Base-by-base conservation (phyloP, 345 rosid genomes). In the Mercurialis annua region DNA sequence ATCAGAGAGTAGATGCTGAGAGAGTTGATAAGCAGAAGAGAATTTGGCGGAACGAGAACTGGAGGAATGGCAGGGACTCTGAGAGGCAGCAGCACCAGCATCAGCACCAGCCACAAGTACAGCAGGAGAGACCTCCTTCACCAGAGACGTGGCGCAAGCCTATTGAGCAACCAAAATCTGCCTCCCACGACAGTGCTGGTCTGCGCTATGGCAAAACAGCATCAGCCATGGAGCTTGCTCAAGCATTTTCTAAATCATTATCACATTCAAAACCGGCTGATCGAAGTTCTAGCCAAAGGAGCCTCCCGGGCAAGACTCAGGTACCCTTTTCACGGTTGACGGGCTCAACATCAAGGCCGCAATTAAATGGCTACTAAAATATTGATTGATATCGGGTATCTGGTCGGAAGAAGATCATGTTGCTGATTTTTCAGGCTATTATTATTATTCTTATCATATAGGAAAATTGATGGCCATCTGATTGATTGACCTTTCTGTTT, bases 111-210 rank as follows among this genome's bases (percentile, higher is more conserved):
- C 72, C 62, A 46, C 89, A 81, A 26, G 9, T 15, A 65, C 85
- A 80, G 63, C 80, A 80, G 69, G 81, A 80, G 63, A 86, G 96
- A 68, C 81, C 76, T 62, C 86, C 86, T 63, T 91, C 97, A 50
- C 97, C 93, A 10, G 93, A 91, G 74, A 81, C 88, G 31, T 91
- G 97, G 93, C 84, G 91, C 65, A 88, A 87, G 66, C 84, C 85
- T 6, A 78, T 74, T 15, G 87, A 76, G 69, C 79, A 75, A 81
- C 72, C 73, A 10, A 91, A 83, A 77, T 88, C 84, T 0, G 72
- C 78, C 51, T 79, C 88, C 58, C 77, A 81, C 16, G 95, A 88
- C 59, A 51, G 74, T 51, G 61, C 64, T 60, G 84, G 90, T 20
- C 1, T 56, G 53, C 85, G 88, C 30, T 63, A 79, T 17, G 86